phyloP scores from a whole-genome alignment of 163 green algal species.

The Scenedesmus sp. region DNA sequence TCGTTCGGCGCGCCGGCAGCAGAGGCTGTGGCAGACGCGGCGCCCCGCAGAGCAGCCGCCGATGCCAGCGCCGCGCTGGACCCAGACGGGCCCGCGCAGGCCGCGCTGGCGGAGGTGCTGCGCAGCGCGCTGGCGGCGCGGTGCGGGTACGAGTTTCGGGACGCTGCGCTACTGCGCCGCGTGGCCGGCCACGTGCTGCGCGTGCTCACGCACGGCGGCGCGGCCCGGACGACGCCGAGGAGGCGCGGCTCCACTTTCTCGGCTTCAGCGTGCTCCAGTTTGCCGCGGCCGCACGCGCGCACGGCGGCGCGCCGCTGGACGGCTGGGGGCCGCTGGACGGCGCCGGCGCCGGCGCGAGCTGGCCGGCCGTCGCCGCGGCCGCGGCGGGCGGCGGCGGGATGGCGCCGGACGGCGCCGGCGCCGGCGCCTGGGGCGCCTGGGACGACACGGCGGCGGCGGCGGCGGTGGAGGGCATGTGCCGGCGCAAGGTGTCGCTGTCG shows the following conservation, averaged over 20 bases:
- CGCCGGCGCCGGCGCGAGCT: not conserved
- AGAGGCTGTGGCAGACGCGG: not conserved
- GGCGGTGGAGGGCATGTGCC: not conserved
- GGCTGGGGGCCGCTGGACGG: too few species aligned
- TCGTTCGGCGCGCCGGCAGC: not conserved
- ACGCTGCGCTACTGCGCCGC: not conserved
- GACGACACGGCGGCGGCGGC: constrained; percentile 7
- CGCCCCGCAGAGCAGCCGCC: not conserved
- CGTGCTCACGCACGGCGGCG: not conserved
- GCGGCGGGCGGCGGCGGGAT: not conserved
- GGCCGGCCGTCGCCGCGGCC: not conserved
- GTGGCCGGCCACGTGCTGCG: not conserved
- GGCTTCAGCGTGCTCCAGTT: constrained; percentile 31
- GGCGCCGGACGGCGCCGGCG: not conserved
- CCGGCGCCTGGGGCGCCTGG: not conserved
- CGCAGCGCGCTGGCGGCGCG: not conserved
- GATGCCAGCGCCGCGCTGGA: too few species aligned
- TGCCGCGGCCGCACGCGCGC: constrained; percentile 3
- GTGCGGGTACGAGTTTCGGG: constrained; percentile 3
- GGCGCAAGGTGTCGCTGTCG: constrained; percentile 12
- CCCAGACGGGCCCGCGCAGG: not conserved
- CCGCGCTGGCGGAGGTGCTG: not conserved
- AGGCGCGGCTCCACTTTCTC: constrained; percentile 17
- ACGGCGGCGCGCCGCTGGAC: not conserved
- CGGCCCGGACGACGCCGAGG: not conserved